Percentiles rank a stretch among this genome's conserved stretches.
Conservation (phyloP, 768 basidiomycete species). For the Boletus fagicola region DNA sequence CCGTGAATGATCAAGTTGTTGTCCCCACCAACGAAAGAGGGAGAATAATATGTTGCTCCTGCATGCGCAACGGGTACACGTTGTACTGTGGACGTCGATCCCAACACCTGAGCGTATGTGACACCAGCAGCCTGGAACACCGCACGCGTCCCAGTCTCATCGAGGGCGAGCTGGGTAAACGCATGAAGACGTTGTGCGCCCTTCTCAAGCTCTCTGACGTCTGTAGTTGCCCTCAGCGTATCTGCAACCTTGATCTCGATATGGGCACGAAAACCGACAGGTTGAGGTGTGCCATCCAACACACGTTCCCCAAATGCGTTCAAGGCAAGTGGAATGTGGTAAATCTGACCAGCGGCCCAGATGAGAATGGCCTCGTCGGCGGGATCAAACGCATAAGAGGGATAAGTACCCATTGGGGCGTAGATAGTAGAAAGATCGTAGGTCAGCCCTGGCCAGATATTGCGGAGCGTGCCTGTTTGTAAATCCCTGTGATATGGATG, state of each 20-base stretch:
- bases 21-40: slow-evolving; percentile 48
- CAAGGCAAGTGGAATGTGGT: slow-evolving; percentile 50
- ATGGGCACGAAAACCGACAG: slow-evolving; percentile 59
- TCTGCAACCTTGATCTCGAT: slow-evolving; percentile 65
- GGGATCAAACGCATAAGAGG: slow-evolving; percentile 60
- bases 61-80: slow-evolving; percentile 47
- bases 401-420: slow-evolving; percentile 80
- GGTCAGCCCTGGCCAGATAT: slow-evolving; percentile 67
- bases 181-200: slow-evolving; percentile 57
- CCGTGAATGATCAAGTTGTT: slow-evolving; percentile 55
- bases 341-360: slow-evolving; percentile 74
- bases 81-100: slow-evolving; percentile 34
- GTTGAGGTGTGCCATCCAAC: slow-evolving; percentile 37
- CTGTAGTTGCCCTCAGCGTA: slow-evolving; percentile 47
- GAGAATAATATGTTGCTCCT: slow-evolving; percentile 60
- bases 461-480: slow-evolving; percentile 58
- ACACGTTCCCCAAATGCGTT: slow-evolving; percentile 49
- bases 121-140: slow-evolving; percentile 68
- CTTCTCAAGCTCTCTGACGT: slow-evolving; percentile 54
- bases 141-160: slow-evolving; percentile 50
- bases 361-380: slow-evolving; percentile 47
- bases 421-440: slow-evolving; percentile 64
- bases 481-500: slow-evolving; percentile 49
- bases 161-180: slow-evolving; percentile 58
- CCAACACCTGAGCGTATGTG: slow-evolving; percentile 27